Evolutionary conservation across 768 basidiomycete species (phyloP).

Genomic region (Naganishia kalamii): DNA sequence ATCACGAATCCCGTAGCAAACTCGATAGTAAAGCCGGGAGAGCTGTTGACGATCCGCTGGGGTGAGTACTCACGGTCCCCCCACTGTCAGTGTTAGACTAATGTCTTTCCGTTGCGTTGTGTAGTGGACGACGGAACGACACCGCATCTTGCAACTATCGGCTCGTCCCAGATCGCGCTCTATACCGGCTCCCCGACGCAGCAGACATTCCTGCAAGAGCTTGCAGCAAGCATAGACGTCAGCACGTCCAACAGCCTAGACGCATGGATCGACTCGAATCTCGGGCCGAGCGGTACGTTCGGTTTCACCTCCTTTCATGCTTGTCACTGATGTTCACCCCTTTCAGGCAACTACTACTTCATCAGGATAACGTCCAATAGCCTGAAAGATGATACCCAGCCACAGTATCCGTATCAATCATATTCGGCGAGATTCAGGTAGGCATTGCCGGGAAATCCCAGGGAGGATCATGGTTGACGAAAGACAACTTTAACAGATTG

Average conservation of each 20-base stretch:
- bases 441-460: slow-evolving; percentile 3
- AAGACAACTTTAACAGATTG: slow-evolving; percentile 50
- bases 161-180: slow-evolving; percentile 40
- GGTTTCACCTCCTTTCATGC: background rate
- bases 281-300: slow-evolving; percentile 38
- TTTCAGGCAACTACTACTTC: slow-evolving; percentile 52
- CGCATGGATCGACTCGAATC: slow-evolving; percentile 37
- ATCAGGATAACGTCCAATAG: slow-evolving; percentile 63
- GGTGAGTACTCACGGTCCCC: slow-evolving; percentile 28
- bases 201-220: slow-evolving; percentile 43
- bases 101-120: background rate
- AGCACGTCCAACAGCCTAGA: slow-evolving; percentile 33
- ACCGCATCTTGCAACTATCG: slow-evolving; percentile 36
- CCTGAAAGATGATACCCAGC: slow-evolving; percentile 53
- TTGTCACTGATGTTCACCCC: background rate
- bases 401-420: slow-evolving; percentile 59
- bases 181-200: slow-evolving; percentile 39
- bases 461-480: background rate
- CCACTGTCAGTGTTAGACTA: background rate
- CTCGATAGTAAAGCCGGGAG: slow-evolving; percentile 33
- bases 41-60: slow-evolving; percentile 40
- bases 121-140: slow-evolving; percentile 38
- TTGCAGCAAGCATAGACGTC: slow-evolving; percentile 43
- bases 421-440: slow-evolving; percentile 77
- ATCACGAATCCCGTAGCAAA: slow-evolving; percentile 37